These are phyloP conservation scores for Zymoseptoria pseudotritici DNA, from an alignment of 2,329 filamentous ascomycete species.

Conservation along the genomic window DNA sequence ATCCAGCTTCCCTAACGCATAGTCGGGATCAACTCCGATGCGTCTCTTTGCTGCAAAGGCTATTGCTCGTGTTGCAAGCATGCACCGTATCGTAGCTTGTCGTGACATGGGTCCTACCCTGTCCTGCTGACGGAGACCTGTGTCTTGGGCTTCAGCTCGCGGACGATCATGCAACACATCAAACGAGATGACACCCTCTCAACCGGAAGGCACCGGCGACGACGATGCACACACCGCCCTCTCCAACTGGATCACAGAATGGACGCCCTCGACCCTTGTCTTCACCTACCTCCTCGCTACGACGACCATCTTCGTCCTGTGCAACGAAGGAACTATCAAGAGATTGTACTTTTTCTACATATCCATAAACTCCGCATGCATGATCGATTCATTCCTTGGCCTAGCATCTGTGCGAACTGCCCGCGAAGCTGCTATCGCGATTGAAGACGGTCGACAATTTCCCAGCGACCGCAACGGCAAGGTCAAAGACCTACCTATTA, in stretches of 20 bases:
- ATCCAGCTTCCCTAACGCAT: too few species aligned
- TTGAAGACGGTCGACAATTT: slow-evolving; percentile 19
- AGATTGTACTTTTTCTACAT: slow-evolving; percentile 30
- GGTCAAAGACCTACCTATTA: slow-evolving; percentile 31
- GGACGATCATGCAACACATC: too few species aligned
- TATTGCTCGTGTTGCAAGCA: too few species aligned
- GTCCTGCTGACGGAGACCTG: too few species aligned
- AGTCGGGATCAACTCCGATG: too few species aligned
- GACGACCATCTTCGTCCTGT: slow-evolving; percentile 26
- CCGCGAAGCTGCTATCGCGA: slow-evolving; percentile 21
- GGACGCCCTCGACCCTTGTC: slow-evolving; percentile 25
- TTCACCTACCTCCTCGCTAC: slow-evolving; percentile 25
- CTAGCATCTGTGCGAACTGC: slow-evolving; percentile 25
- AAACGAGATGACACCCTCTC: too few species aligned
- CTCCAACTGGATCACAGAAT: slow-evolving; percentile 26
- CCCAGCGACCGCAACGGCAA: slow-evolving; percentile 22
- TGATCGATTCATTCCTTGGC: slow-evolving; percentile 28
- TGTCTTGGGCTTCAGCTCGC: too few species aligned
- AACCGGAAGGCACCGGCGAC: too few species aligned
- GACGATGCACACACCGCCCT: slow-evolving; percentile 3
- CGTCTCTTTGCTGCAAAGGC: too few species aligned
- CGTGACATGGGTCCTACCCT: too few species aligned
- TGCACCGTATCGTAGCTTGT: too few species aligned
- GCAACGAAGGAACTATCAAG: slow-evolving; percentile 21
- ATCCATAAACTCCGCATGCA: slow-evolving; percentile 21